Base-by-base conservation (phyloP, 768 basidiomycete genomes). In the Agaricus subrufescens region DNA sequence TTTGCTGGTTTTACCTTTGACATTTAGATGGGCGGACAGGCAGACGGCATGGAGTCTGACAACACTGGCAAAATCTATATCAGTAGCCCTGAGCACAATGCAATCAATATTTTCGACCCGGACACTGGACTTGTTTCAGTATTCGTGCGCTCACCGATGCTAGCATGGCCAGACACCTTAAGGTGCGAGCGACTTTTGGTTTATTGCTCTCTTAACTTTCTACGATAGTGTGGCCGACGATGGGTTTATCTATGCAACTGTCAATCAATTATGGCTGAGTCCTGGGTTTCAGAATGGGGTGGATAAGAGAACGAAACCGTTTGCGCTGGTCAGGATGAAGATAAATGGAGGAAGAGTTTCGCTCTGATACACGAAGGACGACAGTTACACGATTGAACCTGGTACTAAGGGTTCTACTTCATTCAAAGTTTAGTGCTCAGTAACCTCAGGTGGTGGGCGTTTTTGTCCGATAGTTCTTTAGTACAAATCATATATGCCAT, bases 151-250 rank as follows among this genome's bases (percentile, higher is more conserved):
- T 59, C 58, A 5, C 61, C 61, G 3, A 60, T 59, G 0, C 45
- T 61, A 15, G 61, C 61, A 25, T 61, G 61, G 58, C 57, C 57
- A 3, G 60, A 60, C 30, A 60, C 59, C 15, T 15, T 60, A n/a
- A 60, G 56, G 59, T 60, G 30, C 10, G 34, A 46, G 8, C 1
- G 15, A 7, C 11, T n/a, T 27, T 19, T 4, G 31, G 12, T 31
- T 39, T n/a, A 26, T 14, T 50, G 7, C n/a, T 42, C 7, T 26
- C 10, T 19, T 10, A 42, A 12, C 19, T 15, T 19, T 14, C 39
- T 39, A 19, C 19, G 31, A 31, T 9, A 61, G 54, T 50, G 58
- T 59, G 7, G 58, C 58, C 0, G 59, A 60, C 27, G 56, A 62
- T 58, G 54, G 56, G 11, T 60, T 45, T 43, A 62, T 59, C 25